A percentile compares a stretch with the other conserved stretches of the same genome.
Evolutionary conservation across 805 yeast species (phyloP).

Genomic region (Yamadazyma ubonensis): DNA sequence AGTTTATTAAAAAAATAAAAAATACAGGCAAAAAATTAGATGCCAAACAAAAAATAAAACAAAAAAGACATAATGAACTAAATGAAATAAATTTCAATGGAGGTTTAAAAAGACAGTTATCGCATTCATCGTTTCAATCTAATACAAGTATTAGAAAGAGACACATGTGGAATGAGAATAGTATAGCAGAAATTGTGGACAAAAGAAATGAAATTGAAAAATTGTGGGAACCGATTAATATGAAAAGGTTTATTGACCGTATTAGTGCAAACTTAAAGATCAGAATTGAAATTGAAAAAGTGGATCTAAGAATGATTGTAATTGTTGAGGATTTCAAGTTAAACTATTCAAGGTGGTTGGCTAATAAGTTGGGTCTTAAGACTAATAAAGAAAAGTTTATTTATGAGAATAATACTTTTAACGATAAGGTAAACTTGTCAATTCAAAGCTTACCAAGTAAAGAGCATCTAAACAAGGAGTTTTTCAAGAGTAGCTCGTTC

Average conservation of each 20-base stretch:
- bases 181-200: constrained; percentile 19
- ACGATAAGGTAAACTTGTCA: constrained; percentile 28
- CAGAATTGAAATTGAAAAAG: constrained; percentile 19
- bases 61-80: constrained; percentile 29
- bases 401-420: constrained; percentile 26
- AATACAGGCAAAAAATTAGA: constrained; percentile 22
- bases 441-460: constrained; percentile 44
- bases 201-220: constrained; percentile 36
- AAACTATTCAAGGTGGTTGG: constrained; percentile 50
- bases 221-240: constrained; percentile 50
- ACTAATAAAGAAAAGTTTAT: constrained; percentile 26
- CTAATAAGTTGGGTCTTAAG: constrained; percentile 41
- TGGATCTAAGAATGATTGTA: constrained; percentile 36
- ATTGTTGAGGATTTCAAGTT: constrained; percentile 50
- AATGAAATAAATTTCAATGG: constrained; percentile 25
- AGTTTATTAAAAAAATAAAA: constrained; percentile 30
- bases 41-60: constrained; percentile 23
- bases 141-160: constrained; percentile 12
- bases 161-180: constrained; percentile 13
- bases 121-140: constrained; percentile 13
- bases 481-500: constrained; percentile 42
- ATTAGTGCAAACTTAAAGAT: constrained; percentile 28
- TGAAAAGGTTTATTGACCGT: constrained; percentile 31
- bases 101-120: constrained; percentile 16
- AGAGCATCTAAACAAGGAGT: constrained; percentile 32